Evolutionary conservation across 345 rosid genomes (phyloP).

Genomic region (Hibiscus mutabilis): DNA sequence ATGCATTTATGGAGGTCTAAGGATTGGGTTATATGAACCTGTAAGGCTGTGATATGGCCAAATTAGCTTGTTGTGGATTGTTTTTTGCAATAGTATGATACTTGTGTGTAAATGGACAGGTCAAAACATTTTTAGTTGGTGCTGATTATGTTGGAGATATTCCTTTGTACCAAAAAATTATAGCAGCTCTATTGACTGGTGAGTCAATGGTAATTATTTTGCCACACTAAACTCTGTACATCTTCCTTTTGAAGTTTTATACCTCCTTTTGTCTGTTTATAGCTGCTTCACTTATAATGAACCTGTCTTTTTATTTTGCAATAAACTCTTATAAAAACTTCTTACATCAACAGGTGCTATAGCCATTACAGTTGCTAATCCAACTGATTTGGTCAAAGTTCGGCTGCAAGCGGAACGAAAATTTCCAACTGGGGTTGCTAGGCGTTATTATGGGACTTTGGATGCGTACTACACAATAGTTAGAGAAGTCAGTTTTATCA

Average conservation of each 20-base stretch:
- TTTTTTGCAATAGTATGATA: background rate
- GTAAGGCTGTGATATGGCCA: conserved; percentile 37
- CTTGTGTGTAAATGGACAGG: conserved; percentile 38
- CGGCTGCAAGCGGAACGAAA: conserved; percentile 96
- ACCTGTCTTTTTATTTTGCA: background rate
- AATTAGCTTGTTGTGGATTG: background rate
- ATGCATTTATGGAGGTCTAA: conserved; percentile 82
- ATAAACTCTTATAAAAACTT: background rate
- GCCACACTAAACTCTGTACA: conserved; percentile 12
- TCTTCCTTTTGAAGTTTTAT: conserved; percentile 1
- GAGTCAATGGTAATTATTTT: conserved; percentile 18
- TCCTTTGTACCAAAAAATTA: conserved; percentile 73
- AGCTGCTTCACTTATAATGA: background rate
- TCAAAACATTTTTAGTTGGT: conserved; percentile 78
- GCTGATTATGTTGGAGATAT: conserved; percentile 69
- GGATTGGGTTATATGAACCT: conserved; percentile 88
- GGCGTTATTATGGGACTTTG: conserved; percentile 85
- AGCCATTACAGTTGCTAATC: conserved; percentile 87
- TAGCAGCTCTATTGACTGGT: conserved; percentile 92
- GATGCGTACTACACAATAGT: conserved; percentile 74
- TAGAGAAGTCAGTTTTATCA: conserved; percentile 50
- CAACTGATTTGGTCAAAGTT: conserved; percentile 94
- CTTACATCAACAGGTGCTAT: conserved; percentile 58
- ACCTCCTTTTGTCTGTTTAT: conserved; percentile 3
- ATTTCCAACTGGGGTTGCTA: conserved; percentile 70